Conservation (phyloP, 1,284 basidiomycete genomes). For the Fomes fomentarius region DNA sequence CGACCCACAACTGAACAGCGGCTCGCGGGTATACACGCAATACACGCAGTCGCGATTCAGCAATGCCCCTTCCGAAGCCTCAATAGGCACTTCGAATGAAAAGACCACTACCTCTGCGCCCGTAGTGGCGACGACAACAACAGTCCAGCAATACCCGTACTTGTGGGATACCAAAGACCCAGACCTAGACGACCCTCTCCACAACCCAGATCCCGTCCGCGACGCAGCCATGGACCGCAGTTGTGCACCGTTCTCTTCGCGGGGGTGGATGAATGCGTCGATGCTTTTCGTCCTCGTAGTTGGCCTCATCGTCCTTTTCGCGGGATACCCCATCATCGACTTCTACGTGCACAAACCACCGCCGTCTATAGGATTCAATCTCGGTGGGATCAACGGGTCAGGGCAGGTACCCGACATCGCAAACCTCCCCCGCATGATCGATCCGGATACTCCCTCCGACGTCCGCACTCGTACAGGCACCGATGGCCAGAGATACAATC, state of each 20-base stretch:
- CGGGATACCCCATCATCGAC: slow-evolving; percentile 78
- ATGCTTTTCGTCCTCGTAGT: slow-evolving; percentile 62
- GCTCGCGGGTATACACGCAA: slow-evolving; percentile 43
- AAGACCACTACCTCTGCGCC: slow-evolving; percentile 54
- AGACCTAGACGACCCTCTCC: slow-evolving; percentile 76
- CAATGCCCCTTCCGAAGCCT: slow-evolving; percentile 58
- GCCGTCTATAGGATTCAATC: slow-evolving; percentile 61
- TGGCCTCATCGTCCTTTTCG: slow-evolving; percentile 70
- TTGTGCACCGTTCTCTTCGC: slow-evolving; percentile 65
- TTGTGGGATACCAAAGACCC: slow-evolving; percentile 75
- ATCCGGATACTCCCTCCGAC: slow-evolving; percentile 65
- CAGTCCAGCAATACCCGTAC: slow-evolving; percentile 48
- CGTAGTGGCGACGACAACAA: slow-evolving; percentile 36
- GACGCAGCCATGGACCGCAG: slow-evolving; percentile 57
- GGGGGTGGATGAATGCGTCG: slow-evolving; percentile 75
- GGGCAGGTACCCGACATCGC: slow-evolving; percentile 72
- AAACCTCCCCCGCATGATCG: slow-evolving; percentile 62
- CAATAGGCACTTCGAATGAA: slow-evolving; percentile 47
- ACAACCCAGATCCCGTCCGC: slow-evolving; percentile 73
- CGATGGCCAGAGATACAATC: slow-evolving; percentile 77
- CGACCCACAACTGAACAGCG: slow-evolving; percentile 52
- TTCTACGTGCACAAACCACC: slow-evolving; percentile 42
- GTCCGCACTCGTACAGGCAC: slow-evolving; percentile 52
- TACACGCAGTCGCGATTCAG: slow-evolving; percentile 62
- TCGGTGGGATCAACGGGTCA: slow-evolving; percentile 72